Conservation (phyloP, 768 basidiomycete species). For the Phylloporus arenicola region DNA sequence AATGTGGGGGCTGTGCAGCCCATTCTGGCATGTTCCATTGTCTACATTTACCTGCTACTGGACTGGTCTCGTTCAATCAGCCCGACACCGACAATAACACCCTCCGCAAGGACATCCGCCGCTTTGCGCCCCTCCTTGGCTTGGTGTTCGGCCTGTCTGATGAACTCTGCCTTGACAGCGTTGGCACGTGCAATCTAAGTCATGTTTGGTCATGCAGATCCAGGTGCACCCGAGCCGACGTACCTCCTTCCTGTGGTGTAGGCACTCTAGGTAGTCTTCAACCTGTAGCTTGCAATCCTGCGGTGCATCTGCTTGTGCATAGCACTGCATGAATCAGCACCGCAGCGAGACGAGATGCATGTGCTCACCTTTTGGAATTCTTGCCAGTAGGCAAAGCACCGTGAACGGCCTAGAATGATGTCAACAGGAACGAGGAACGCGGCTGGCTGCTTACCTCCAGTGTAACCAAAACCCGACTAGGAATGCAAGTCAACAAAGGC, state of each 20-base stretch:
- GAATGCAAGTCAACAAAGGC: slow-evolving; percentile 9
- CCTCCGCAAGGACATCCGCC: slow-evolving; percentile 66
- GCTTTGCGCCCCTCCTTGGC: slow-evolving; percentile 66
- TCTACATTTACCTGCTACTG: not conserved
- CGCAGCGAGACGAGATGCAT: not conserved
- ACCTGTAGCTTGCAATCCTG: slow-evolving; percentile 62
- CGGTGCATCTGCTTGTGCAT: slow-evolving; percentile 73
- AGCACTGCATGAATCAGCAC: slow-evolving; percentile 54
- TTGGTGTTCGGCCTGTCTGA: slow-evolving; percentile 58
- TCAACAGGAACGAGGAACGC: not conserved
- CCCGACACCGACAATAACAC: slow-evolving; percentile 70
- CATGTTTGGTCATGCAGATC: not conserved
- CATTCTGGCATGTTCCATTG: slow-evolving; percentile 11
- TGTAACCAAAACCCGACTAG: slow-evolving; percentile 64
- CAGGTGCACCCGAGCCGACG: slow-evolving; percentile 16
- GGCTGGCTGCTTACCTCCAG: slow-evolving; percentile 44
- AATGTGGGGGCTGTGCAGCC: slow-evolving; percentile 8
- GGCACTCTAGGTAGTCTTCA: slow-evolving; percentile 88
- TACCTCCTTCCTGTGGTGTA: slow-evolving; percentile 88
- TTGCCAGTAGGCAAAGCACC: slow-evolving; percentile 92
- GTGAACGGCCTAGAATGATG: slow-evolving; percentile 56
- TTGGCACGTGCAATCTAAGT: slow-evolving; percentile 60
- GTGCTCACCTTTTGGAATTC: slow-evolving; percentile 66
- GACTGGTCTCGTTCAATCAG: slow-evolving; percentile 55
- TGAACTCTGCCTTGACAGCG: slow-evolving; percentile 64